phyloP scores from a whole-genome alignment of 768 basidiomycete species.

The Tulasnella sp. region DNA sequence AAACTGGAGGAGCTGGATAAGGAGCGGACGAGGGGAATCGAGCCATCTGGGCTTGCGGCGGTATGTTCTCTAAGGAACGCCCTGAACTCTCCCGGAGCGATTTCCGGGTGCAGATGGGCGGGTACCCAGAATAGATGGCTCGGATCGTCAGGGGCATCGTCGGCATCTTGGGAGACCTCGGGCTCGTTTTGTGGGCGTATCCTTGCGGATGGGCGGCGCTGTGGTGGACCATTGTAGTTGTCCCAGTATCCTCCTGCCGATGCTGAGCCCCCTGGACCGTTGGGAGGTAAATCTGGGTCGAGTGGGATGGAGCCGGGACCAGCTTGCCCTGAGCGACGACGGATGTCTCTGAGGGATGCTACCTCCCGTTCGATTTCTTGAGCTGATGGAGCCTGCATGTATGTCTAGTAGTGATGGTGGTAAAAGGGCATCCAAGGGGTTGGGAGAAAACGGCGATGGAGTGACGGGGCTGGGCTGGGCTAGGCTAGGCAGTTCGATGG shows the following conservation, averaged over 20 bases:
- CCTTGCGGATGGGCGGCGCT: neutral
- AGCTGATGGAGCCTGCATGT: constrained; percentile 22
- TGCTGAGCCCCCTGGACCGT: constrained; percentile 25
- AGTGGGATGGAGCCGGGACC: constrained; percentile 75
- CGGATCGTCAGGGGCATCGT: constrained; percentile 57
- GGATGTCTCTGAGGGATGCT: constrained; percentile 74
- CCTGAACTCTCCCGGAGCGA: constrained; percentile 92
- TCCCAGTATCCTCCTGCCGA: constrained; percentile 20
- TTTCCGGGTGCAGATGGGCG: constrained; percentile 91
- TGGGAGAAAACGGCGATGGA: neutral
- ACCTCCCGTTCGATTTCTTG: constrained; percentile 77
- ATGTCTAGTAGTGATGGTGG: neutral
- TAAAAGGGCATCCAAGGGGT: neutral
- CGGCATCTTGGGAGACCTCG: constrained; percentile 22
- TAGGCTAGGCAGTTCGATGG: neutral
- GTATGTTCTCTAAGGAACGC: constrained; percentile 87
- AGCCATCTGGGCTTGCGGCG: constrained; percentile 22
- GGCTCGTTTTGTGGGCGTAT: neutral
- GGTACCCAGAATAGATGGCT: constrained; percentile 98
- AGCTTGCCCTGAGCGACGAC: constrained; percentile 68
- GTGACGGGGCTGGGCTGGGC: neutral
- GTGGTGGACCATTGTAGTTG: constrained; percentile 7
- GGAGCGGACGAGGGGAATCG: constrained; percentile 10
- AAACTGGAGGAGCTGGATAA: constrained; percentile 42
- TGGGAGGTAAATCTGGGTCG: constrained; percentile 81